Percentiles rank a stretch among this genome's conserved stretches.
These are phyloP conservation scores for Bryoerythrophyllum caledonicum DNA, from an alignment of 225 moss, liverwort and hornwort genomes.

Conservation along the genomic window DNA sequence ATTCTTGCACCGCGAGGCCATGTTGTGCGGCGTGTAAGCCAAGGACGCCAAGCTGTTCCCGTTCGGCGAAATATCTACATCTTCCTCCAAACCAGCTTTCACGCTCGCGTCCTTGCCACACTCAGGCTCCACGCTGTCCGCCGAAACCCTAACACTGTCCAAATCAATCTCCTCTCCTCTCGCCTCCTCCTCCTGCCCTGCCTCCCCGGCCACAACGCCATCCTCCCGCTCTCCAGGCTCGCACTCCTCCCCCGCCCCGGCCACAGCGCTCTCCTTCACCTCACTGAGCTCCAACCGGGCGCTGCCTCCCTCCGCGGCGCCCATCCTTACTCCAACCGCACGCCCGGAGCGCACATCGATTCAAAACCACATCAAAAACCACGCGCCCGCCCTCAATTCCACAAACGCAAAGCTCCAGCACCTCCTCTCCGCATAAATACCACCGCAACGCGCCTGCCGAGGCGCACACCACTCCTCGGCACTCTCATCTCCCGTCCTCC, in stretches of 20 bases:
- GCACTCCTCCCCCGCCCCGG: no score
- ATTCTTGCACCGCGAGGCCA: constrained; percentile 69
- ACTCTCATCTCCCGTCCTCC: no score
- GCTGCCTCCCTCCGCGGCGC: constrained; percentile 29
- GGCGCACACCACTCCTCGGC: neutral
- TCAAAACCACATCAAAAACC: constrained; percentile 20
- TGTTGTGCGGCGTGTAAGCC: constrained; percentile 49
- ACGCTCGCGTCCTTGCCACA: constrained; percentile 17
- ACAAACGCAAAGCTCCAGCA: constrained; percentile 12
- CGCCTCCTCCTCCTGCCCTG: constrained; percentile 20
- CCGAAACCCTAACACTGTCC: constrained; percentile 47
- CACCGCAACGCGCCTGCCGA: constrained; percentile 18
- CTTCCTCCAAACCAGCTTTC: constrained; percentile 44
- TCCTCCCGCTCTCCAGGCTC: constrained; percentile 24
- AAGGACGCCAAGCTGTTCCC: constrained; percentile 72
- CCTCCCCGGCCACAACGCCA: constrained; percentile 17
- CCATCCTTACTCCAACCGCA: constrained; percentile 35
- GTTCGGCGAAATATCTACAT: constrained; percentile 81
- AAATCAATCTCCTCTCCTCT: constrained; percentile 30
- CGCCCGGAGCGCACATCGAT: constrained; percentile 37
- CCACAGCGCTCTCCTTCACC: constrained; percentile 24
- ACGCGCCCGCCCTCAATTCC: neutral
- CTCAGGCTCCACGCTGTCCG: constrained; percentile 11
- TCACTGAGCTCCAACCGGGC: constrained; percentile 33
- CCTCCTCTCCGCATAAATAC: constrained; percentile 5